Base-by-base conservation (phyloP, 441 rosid genomes). In the Sinapis alba region DNA sequence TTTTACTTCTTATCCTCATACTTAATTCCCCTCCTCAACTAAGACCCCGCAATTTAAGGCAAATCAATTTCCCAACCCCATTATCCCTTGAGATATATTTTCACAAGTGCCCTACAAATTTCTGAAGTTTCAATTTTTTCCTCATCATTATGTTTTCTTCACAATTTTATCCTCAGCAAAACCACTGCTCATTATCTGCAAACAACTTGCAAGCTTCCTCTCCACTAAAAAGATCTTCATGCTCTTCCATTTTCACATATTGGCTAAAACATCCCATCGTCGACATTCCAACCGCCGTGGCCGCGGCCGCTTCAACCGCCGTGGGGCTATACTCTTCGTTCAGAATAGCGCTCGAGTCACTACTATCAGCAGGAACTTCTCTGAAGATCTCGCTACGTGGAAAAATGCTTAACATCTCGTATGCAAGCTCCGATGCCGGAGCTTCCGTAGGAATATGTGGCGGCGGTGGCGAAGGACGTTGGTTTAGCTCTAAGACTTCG, bases 341-440 rank as follows among this genome's bases (percentile, higher is more conserved):
- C 62, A 92, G 73, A 67, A 92, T 83, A 11, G 96, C 97, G 60
- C 97, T 92, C 1, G 97, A 88, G 76, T 90, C 94, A 53, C 97
- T 90, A 65, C 81, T 78, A 57, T 90, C 90, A 0, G 97, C 87
- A 10, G 94, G 86, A 72, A 89, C 96, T 21, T 94, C 97, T 77
- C 86, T 89, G 57, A 85, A 79, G 38, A 85, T 74, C 3, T 71
- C 79, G 12, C 45, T 20, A 6, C 76, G 89, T 12, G 87, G 85
- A 50, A 88, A 86, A 24, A 86, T 73, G 57, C 75, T 75, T 59
- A 83, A 82, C 76, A 78, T 84, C 11, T 87, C 89, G 60, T 59
- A 86, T 27, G 67, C 76, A 10, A 86, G 63, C 43, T 81, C 87
- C 20, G 67, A 45, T 4, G 62, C 64, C 7, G 82, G 71, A 51